Evolutionary conservation across 768 basidiomycete genomes (phyloP), one percentile per base, ranked within the genome.

Genomic region (Auricularia sp.): DNA sequence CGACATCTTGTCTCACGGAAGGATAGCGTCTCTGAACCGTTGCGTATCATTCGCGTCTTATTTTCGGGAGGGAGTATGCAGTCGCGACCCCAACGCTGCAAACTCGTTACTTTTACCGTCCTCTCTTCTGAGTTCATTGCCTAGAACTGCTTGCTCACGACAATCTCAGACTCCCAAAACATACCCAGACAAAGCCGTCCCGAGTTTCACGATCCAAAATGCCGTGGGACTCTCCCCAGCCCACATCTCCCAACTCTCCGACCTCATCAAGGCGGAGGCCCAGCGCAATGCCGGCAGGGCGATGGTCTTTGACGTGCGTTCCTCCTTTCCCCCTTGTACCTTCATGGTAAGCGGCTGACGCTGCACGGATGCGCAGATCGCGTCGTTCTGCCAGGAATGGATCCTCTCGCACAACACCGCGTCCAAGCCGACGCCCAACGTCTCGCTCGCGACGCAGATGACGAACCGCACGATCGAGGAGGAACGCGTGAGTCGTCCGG

Each of bases 391-490:
- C 59, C 86, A 90, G 73, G 88, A 90, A 42, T 91, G 88, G 90
- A 77, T 91, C 60, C 74, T 77, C 16, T 75, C 76, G 33, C 81
- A 86, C 65, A 77, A 89, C 58, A 75, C 75, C 23, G 86, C 85
- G 1, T 80, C 81, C 2, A 76, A 78, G 6, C 87, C 90, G 72
- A 80, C 78, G 7, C 76, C 78, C 12, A 87, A 86, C 16, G 29
- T 59, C 35, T 93, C 91, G 0, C 79, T 93, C 3, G 91, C 91
- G 11, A 78, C 83, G 3, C 83, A 92, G 72, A 92, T 93, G 91
- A 86, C 78, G 58, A 82, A 80, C 67, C 83, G 91, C 36, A 89
- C 89, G 0, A 75, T 78, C 66, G 86, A 89, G 61, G 85, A 87
- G 72, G 86, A 90, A 69, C 78, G 77, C 68, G 90, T 87, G 61